Percentiles rank a stretch among this genome's conserved stretches.
These are phyloP conservation scores for Cyanodermella asteris DNA, from an alignment of 2,329 filamentous ascomycete genomes.

Conservation along the genomic window DNA sequence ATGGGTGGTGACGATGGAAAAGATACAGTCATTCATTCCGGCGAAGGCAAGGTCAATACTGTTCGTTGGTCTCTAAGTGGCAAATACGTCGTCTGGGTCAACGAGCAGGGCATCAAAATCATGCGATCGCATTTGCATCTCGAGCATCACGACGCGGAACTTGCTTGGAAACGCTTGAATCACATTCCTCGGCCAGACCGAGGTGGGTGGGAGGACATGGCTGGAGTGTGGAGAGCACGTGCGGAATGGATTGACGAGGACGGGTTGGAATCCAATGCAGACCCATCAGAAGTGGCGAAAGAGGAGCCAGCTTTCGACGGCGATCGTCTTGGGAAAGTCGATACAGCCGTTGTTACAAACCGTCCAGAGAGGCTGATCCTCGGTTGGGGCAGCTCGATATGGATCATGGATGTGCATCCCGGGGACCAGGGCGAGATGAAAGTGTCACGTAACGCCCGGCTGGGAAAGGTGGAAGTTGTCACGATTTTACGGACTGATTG, in stretches of 20 bases:
- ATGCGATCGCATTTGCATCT: conserved; percentile 79
- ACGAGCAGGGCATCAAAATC: conserved; percentile 92
- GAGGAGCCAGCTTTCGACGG: conserved; percentile 9
- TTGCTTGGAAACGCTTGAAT: conserved; percentile 84
- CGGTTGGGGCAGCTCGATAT: conserved; percentile 89
- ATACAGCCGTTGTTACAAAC: conserved; percentile 9
- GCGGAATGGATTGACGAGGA: conserved; percentile 85
- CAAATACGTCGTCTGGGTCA: conserved; percentile 84
- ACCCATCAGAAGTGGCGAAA: conserved; percentile 15
- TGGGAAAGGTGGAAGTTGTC: conserved; percentile 70
- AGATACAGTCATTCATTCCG: conserved; percentile 72
- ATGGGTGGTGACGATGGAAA: conserved; percentile 57
- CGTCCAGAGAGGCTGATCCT: conserved; percentile 61
- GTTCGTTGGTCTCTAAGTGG: conserved; percentile 92
- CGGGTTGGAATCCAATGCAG: conserved; percentile 51
- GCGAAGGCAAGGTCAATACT: conserved; percentile 72
- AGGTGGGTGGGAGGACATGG: conserved; percentile 88
- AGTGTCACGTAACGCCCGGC: conserved; percentile 44
- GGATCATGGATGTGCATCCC: conserved; percentile 80
- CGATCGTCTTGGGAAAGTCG: conserved; percentile 1
- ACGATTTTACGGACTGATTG: conserved; percentile 93
- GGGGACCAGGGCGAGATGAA: conserved; percentile 46
- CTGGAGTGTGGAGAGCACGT: conserved; percentile 77
- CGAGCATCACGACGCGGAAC: conserved; percentile 52
- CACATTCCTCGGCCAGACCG: conserved; percentile 78